These are phyloP conservation scores for Ascoidea asiatica DNA, from an alignment of 805 yeast genomes.

Conservation along the genomic window DNA sequence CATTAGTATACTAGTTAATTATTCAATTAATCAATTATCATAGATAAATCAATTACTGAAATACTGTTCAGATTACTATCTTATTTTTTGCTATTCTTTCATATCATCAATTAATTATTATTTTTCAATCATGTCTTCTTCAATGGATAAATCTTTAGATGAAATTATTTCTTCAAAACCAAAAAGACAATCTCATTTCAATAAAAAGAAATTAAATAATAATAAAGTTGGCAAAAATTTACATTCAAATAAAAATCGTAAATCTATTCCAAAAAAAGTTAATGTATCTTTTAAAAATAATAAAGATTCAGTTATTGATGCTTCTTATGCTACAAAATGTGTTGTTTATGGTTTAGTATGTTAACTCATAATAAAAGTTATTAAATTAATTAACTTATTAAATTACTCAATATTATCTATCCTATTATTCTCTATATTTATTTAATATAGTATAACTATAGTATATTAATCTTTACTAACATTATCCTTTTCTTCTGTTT, in stretches of 20 bases:
- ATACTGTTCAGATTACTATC: too few species aligned
- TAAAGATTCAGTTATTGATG: conserved; percentile 18
- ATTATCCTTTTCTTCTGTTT: neutral
- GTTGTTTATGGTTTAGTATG: conserved; percentile 62
- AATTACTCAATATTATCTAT: too few species aligned
- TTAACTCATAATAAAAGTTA: conserved; percentile 1
- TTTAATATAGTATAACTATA: neutral
- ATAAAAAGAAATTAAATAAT: conserved; percentile 17
- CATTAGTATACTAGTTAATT: too few species aligned
- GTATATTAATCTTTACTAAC: conserved; percentile 6
- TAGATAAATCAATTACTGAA: too few species aligned
- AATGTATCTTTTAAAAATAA: too few species aligned
- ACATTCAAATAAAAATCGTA: conserved; percentile 19
- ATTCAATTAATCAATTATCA: too few species aligned
- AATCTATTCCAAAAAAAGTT: conserved; percentile 20
- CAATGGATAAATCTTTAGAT: conserved; percentile 88
- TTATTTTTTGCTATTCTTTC: too few species aligned
- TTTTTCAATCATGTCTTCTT: conserved; percentile 78
- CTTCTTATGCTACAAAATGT: conserved; percentile 60
- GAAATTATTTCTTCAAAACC: conserved; percentile 69
- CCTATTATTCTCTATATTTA: neutral
- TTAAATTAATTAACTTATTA: too few species aligned
- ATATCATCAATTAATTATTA: too few species aligned
- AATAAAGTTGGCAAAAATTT: conserved; percentile 10
- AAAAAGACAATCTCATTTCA: conserved; percentile 22